Conservation (phyloP, 73 alveolate species). For the Paramecium octaurelia region DNA sequence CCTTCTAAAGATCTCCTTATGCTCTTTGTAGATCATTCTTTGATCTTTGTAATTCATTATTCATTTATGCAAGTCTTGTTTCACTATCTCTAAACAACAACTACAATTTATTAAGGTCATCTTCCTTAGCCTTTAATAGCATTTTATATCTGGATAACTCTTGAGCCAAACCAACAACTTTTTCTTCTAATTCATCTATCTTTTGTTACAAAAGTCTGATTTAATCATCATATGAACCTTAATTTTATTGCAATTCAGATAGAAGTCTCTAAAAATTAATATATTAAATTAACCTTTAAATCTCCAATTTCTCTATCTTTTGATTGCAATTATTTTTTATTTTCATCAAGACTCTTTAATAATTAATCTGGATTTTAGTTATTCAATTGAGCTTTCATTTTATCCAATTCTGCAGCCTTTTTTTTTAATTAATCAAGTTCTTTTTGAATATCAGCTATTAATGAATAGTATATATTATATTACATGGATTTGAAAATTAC, state of each 20-base stretch:
- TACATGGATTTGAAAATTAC: not conserved
- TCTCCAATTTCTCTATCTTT: conserved; percentile 33
- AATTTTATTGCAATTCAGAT: not conserved
- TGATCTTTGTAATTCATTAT: not conserved
- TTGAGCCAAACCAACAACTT: conserved; percentile 26
- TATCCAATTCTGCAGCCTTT: conserved; percentile 27
- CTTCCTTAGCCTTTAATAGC: not conserved
- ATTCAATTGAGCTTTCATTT: not conserved
- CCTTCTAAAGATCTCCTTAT: not conserved
- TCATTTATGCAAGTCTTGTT: not conserved
- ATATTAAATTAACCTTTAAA: not conserved
- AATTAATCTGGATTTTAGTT: conserved; percentile 18
- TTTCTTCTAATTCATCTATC: conserved; percentile 46
- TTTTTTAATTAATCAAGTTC: conserved; percentile 15
- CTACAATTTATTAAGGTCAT: not conserved
- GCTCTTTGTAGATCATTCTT: conserved; percentile 1
- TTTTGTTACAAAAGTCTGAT: not conserved
- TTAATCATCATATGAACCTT: not conserved
- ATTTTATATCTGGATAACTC: conserved; percentile 15
- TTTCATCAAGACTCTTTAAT: not conserved
- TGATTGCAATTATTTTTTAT: not conserved
- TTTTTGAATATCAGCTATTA: conserved; percentile 8
- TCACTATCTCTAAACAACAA: not conserved
- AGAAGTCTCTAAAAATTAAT: not conserved
- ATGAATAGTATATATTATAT: too few relatives aligned